Base-by-base conservation (phyloP, 2,329 filamentous ascomycete species). In the Sporothrix dimorphospora region DNA sequence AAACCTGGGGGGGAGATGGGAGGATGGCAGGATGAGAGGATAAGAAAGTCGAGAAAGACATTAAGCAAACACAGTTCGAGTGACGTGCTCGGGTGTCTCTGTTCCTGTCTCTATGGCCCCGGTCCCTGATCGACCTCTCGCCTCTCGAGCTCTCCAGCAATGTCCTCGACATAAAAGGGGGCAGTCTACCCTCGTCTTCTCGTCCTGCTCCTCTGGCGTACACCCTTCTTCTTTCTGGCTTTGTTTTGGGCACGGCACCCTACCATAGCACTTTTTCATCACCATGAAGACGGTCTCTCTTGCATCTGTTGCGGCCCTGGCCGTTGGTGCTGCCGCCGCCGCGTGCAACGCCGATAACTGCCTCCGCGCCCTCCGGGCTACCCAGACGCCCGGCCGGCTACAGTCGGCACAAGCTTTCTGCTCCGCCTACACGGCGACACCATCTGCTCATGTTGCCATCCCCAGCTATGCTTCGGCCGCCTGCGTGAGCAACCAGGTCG, bases 281-380 rank as follows among this genome's bases (percentile, higher is more conserved):
- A 67, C 8, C 42, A 71, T 67, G 61, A 71, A 71, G 49, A 24
- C 47, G 7, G 70, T 21, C n/a, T 9, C 24, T n/a, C 38, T 57
- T 59, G 24, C 11, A 38, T n/a, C 42, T 45, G 9, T 67, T n/a
- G 21, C 42, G 42, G 63, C 63, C 19, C 47, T 67, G 65, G 45
- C 67, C 24, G 14, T 30, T 19, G 51, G 34, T 7, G 63, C 61
- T 65, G 38, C 59, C 5, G 38, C 59, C 59, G 8, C 45, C 12
- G 4, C 24, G 57, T 73, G 73, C 69, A 70, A 66, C 34, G 79
- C 79, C 65, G 81, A 82, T 76, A 80, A 81, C 74, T 82, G 81
- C 76, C 78, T 81, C 30, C 79, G 80, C 24, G 80, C 81, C n/a
- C 72, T 82, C 73, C 76, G 79, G 49, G 78, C 81, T 51, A 80